A percentile compares a stretch with the other conserved stretches of the same genome.
Evolutionary conservation across 192 early-diverging fungal species (phyloP).

Genomic region (Backusella tarrabulga): DNA sequence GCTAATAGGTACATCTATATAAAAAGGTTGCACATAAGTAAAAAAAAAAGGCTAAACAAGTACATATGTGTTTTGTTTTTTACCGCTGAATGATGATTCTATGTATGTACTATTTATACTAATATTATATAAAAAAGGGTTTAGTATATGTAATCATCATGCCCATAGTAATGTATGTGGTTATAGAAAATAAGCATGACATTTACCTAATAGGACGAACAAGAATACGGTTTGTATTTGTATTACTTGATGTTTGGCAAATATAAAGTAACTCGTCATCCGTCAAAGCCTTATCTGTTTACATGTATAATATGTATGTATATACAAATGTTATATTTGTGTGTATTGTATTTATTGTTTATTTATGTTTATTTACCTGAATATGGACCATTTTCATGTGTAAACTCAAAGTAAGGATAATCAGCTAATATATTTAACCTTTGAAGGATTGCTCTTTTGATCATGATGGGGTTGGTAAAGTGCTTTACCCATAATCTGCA

Average conservation of each 20-base stretch:
- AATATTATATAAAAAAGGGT: not conserved
- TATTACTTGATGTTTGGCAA: conserved; percentile 26
- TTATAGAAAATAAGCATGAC: not conserved
- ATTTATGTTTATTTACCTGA: not conserved
- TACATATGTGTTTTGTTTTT: not conserved
- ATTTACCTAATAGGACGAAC: conserved; percentile 17
- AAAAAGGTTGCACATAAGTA: conserved; percentile 14
- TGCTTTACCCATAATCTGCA: conserved; percentile 8
- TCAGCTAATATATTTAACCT: not conserved
- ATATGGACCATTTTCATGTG: conserved; percentile 8
- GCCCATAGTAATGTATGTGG: not conserved
- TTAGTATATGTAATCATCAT: not conserved
- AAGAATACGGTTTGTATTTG: conserved; percentile 15
- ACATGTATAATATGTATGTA: too few relatives aligned
- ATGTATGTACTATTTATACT: not conserved
- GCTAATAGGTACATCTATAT: conserved; percentile 1
- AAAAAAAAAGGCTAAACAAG: not conserved
- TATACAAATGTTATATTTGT: not conserved
- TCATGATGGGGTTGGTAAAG: not conserved
- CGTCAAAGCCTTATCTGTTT: conserved; percentile 18
- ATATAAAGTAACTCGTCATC: conserved; percentile 21
- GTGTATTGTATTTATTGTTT: not conserved
- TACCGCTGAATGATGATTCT: not conserved
- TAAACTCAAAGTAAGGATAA: not conserved
- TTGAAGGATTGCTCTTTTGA: conserved; percentile 16